Evolutionary conservation across 345 rosid genomes (phyloP), one percentile per base, ranked within the genome.

Genomic region (Gossypium australe): DNA sequence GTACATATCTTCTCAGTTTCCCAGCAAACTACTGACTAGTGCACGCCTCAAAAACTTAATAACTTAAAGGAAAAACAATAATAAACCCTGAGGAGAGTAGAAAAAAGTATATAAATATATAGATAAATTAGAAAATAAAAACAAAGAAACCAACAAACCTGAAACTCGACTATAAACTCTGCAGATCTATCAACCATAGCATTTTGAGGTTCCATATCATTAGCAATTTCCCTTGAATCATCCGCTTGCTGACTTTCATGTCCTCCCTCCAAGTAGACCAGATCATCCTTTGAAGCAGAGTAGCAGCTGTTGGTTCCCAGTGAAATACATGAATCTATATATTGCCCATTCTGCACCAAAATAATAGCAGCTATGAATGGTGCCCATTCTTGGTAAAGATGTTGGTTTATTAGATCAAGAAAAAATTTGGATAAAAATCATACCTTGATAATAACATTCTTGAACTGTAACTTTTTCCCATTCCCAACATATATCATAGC

Each of bases 381-480:
- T 67, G 61, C 51, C 51, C 66, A 25, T 5, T 76, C 62, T 4
- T 22, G 56, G 29, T 62, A 73, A 60, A 58, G 18, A 24, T 22
- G 24, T 48, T 48, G 16, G 12, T 47, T 61, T 60, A 57, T 48
- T 49, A 58, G 1, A 52, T 62, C 63, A 77, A 63, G 24, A 44
- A 58, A 20, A 38, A 4, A 27, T 4, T 58, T 51, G 45, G 22
- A 4, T 58, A 25, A 25, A 49, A 70, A n/a, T 17, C 29, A 74
- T 80, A 95, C 99, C 99, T 86, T 89, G 65, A 95, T 85, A 60
- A 83, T 71, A 77, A 95, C 88, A 89, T 95, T 95, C 84, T 79
- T 95, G 78, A 95, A 93, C 76, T 84, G 90, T 82, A 95, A 82
- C 70, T 62, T 90, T 83, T 89, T 93, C 48, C 94, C 97, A 81